These are phyloP conservation scores for Phytophthora tentaculata DNA, from an alignment of 352 stramenopile genomes.

Conservation along the genomic window DNA sequence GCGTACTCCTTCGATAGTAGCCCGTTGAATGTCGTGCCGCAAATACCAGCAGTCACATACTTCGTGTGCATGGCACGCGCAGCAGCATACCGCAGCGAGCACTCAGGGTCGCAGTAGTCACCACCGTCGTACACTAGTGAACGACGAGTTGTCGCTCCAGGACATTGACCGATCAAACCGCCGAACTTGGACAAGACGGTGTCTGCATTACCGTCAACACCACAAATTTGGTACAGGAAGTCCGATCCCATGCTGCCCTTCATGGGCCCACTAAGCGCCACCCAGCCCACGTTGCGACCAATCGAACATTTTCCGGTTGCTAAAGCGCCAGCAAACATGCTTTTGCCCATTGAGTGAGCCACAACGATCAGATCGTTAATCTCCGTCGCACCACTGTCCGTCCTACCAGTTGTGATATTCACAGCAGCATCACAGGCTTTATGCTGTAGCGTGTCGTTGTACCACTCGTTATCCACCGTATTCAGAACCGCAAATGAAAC, in stretches of 20 bases:
- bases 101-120: conserved; percentile 29
- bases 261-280: conserved; percentile 47
- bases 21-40: conserved; percentile 44
- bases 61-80: conserved; percentile 41
- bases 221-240: conserved; percentile 47
- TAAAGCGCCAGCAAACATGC: conserved; percentile 52
- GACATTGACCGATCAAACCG: conserved; percentile 49
- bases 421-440: conserved; percentile 45
- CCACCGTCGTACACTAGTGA: conserved; percentile 52
- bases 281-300: conserved; percentile 38
- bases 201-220: conserved; percentile 21
- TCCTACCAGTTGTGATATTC: conserved; percentile 26
- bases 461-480: conserved; percentile 56
- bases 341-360: conserved; percentile 65
- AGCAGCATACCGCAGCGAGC: conserved; percentile 38
- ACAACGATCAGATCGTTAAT: conserved; percentile 61
- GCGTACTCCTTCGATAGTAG: conserved; percentile 49
- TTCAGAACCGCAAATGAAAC: conserved; percentile 54
- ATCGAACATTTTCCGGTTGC: conserved; percentile 53
- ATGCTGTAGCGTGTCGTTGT: conserved; percentile 49
- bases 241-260: conserved; percentile 60
- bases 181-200: conserved; percentile 31
- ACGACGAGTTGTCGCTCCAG: conserved; percentile 34
- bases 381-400: conserved; percentile 33
- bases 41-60: conserved; percentile 49